These are phyloP conservation scores for Boletellus sp. DNA, from an alignment of 1,284 basidiomycete species.

Conservation along the genomic window DNA sequence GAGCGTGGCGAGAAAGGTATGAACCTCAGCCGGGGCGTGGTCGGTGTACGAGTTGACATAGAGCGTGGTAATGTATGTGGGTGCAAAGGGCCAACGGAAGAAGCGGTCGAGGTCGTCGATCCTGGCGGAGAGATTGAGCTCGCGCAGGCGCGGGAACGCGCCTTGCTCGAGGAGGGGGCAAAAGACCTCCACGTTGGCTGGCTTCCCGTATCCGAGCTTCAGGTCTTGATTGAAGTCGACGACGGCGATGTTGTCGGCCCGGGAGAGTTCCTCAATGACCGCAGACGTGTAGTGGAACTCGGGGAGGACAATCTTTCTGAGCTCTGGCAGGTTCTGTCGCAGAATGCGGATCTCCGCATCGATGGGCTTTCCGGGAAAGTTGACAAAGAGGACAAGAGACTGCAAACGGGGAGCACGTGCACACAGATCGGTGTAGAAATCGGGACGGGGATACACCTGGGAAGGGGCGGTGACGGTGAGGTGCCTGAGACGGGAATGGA, in stretches of 20 bases:
- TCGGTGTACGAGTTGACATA: constrained; percentile 46
- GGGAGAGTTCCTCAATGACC: constrained; percentile 46
- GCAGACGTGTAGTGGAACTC: constrained; percentile 46
- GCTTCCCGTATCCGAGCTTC: constrained; percentile 41
- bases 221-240: constrained; percentile 49
- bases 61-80: constrained; percentile 47
- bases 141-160: constrained; percentile 53
- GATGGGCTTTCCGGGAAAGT: constrained; percentile 36
- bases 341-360: constrained; percentile 38
- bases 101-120: constrained; percentile 46
- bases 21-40: constrained; percentile 41
- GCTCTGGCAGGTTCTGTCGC: constrained; percentile 39
- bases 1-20: constrained; percentile 41
- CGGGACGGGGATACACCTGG: constrained; percentile 8
- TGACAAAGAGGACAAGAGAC: constrained; percentile 41
- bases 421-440: constrained; percentile 49
- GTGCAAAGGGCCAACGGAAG: constrained; percentile 42
- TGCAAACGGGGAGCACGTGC: constrained; percentile 51
- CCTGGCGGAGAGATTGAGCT: constrained; percentile 45
- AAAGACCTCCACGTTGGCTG: constrained; percentile 42
- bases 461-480: constrained; percentile 28
- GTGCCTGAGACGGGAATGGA: constrained; percentile 39
- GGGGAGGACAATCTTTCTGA: constrained; percentile 50
- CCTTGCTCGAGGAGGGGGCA: constrained; percentile 42
- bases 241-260: constrained; percentile 40